Conservation (phyloP, 2,329 filamentous ascomycete species). For the Stagonosporopsis cucurbitacearum region DNA sequence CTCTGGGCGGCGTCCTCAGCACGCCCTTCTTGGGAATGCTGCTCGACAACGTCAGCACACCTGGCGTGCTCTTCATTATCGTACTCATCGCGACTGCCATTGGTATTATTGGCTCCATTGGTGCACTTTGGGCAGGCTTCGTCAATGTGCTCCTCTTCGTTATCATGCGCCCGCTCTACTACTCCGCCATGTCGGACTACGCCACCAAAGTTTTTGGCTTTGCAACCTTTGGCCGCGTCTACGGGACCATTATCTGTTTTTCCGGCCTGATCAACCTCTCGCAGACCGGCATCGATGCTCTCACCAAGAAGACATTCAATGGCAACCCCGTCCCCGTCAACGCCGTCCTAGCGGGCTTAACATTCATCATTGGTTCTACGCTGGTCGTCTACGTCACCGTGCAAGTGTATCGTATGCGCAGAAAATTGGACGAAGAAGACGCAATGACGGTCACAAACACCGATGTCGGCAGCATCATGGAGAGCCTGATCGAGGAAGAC, state of each 20-base stretch:
- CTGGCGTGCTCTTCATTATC: slow-evolving; percentile 72
- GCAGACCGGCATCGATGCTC: slow-evolving; percentile 76
- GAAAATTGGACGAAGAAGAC: slow-evolving; percentile 44
- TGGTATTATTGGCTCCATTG: slow-evolving; percentile 75
- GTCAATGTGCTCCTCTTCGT: slow-evolving; percentile 79
- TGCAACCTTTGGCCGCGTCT: slow-evolving; percentile 85
- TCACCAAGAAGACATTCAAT: slow-evolving; percentile 74
- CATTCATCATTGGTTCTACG: slow-evolving; percentile 66
- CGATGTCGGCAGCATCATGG: slow-evolving; percentile 68
- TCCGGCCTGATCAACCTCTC: slow-evolving; percentile 82
- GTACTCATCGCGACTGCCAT: slow-evolving; percentile 74
- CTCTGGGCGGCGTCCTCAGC: slow-evolving; percentile 77
- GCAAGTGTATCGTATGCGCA: slow-evolving; percentile 40
- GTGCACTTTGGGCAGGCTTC: slow-evolving; percentile 73
- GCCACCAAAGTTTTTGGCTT: slow-evolving; percentile 91
- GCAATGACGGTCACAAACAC: slow-evolving; percentile 69
- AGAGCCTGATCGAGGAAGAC: slow-evolving; percentile 46
- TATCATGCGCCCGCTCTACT: slow-evolving; percentile 84
- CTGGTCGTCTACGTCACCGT: slow-evolving; percentile 60
- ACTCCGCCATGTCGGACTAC: slow-evolving; percentile 88
- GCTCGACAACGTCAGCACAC: slow-evolving; percentile 76
- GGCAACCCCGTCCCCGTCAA: slow-evolving; percentile 81
- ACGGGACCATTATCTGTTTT: slow-evolving; percentile 84
- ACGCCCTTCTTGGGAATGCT: slow-evolving; percentile 84
- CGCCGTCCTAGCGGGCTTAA: slow-evolving; percentile 65